Base-by-base conservation (phyloP, 2,329 filamentous ascomycete species). In the Alternaria sp. region DNA sequence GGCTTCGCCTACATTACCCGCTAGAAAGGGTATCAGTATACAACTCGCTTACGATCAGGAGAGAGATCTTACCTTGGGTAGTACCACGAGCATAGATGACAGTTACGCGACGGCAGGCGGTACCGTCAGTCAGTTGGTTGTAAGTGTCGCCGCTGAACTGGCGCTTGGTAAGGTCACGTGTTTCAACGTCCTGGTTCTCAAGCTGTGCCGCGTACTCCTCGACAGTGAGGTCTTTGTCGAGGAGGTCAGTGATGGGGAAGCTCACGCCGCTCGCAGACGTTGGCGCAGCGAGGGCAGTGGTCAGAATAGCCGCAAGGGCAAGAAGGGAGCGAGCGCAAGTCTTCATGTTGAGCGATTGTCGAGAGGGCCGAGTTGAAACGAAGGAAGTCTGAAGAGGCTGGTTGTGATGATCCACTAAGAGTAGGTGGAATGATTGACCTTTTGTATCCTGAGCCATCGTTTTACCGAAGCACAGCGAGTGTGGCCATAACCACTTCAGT, bases 1-100 rank as follows among this genome's bases (percentile, higher is more conserved):
- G 6, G 82, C 60, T 46, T 70, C 72, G 15, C 86, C 86, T 11
- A 87, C 82, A 66, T 86, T 87, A 54, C 85, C 85, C 1, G 71
- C 57, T 53, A 53, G 15, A n/a, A 30, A 18, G 7, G 30, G 11
- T 23, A 20, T 53, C 9, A 53, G 30, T 23, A 2, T 12, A 53
- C 37, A 15, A 23, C 6, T 18, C 20, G 11, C 8, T 15, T 41
- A n/a, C 30, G 2, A 10, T 53, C n/a, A 37, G 5, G 12, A 37
- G 18, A 25, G 21, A 15, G 8, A 25, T 37, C 49, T 23, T 25
- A 25, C 49, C 14, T 73, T 87, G 84, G 4, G 80, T 82, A 5
- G 86, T 87, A 11, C 86, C 86, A 18, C 86, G 83, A 33, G 86
- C 86, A 64, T 84, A 88, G 71, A 88, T 84, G 63, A 88, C 74